Base-by-base conservation (phyloP, 441 rosid genomes). In the Bruguiera hainesii region DNA sequence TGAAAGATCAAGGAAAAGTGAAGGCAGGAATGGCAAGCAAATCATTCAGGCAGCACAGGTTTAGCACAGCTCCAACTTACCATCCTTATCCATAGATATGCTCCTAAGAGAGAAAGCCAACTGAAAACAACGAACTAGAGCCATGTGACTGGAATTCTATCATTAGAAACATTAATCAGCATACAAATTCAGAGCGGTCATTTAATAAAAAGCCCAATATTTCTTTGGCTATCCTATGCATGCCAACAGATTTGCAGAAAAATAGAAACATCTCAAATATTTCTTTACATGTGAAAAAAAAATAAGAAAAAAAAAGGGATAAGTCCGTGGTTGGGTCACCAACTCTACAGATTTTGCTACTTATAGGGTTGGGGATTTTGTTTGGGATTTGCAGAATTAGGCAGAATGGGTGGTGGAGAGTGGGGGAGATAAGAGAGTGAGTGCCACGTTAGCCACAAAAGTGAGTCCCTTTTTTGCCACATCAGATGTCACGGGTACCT, bases 121-220 rank as follows among this genome's bases (percentile, higher is more conserved):
- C 85, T 94, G 99, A 80, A 91, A 91, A 79, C 93, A 84, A 71
- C 89, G 84, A 75, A 82, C 86, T 72, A 94, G 80, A 70, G 91
- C 92, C 83, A 81, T 52, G 65, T 85, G 92, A 82, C 87, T 88
- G 76, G 98, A 89, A 9, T 85, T 76, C 99, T 94, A 92, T 57
- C 71, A 75, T 71, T 72, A 73, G 37, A 46, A 69, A 62, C 67
- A 63, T 73, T 70, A 67, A 62, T 61, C 56, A 71, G 35, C 19
- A 68, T 6, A 21, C 13, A 62, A 60, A 21, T 23, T 63, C n/a
- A 28, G 20, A 53, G 42, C 37, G 31, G 9, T 33, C 21, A 29
- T 63, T 28, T 31, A 59, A 59, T 63, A 35, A 28, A 63, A 35
- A 46, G 55, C 19, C 49, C 18, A 29, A 55, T 28, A 49, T n/a